Base-by-base conservation (phyloP, 75 land plant species). In the Larix kaempferi region DNA sequence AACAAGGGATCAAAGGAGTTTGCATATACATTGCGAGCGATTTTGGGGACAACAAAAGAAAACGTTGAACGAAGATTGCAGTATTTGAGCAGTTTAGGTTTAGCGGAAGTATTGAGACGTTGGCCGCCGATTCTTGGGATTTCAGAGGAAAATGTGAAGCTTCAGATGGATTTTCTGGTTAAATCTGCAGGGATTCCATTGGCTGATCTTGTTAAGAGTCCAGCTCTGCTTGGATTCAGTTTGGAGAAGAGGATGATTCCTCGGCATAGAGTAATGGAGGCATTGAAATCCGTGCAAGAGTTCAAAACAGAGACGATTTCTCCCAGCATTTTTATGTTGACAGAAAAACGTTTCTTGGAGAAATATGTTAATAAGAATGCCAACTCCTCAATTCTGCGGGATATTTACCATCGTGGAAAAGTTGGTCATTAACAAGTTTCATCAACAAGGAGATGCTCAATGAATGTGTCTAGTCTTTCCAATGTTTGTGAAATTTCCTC, bases 211-310 rank as follows among this genome's bases (percentile, higher is more conserved):
- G 44, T 82, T 37, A 8, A 12, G 17, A 25, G 27, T 4, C 79
- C 79, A 1, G 10, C 0, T 1, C 25, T 11, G 11, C 57, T 15
- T 65, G 57, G 59, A 22, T 19, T 39, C 27, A 76, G 74, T 16
- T 13, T 82, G 57, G 78, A 79, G 59, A 17, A 41, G 3, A 61
- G 84, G 64, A 57, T 76, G 27, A 58, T 78, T 58, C 84, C 84
- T 25, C 62, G 85, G 27, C 61, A 55, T 29, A 76, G 71, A 55
- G 81, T 79, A 44, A 11, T 71, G 19, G 35, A 79, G 74, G 57
- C 77, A 33, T 16, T 79, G 71, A 79, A 63, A 25, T 71, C 78
- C 2, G 76, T 79, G 75, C 75, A 25, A 59, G 25, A 69, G 73
- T 6, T 72, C 23, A 79, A 79, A 78, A 79, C 56, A 64, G 61